A percentile compares a stretch with the other conserved stretches of the same genome.
These are phyloP conservation scores for Fusarium sp. DNA, from an alignment of 2,329 filamentous ascomycete species.

Conservation along the genomic window DNA sequence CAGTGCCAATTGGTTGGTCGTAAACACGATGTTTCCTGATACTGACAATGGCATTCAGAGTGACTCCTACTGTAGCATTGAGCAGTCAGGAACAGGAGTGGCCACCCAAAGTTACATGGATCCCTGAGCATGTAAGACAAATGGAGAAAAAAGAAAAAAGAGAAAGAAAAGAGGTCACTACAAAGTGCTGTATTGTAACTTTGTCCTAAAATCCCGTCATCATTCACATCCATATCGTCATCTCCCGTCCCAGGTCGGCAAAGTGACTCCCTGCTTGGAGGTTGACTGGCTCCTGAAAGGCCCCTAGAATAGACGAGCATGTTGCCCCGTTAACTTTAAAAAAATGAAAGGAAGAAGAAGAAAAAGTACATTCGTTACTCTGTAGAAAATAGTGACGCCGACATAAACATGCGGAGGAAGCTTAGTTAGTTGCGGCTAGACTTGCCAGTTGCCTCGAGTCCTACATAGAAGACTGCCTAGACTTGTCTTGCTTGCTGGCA, in stretches of 20 bases:
- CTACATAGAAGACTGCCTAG: neutral
- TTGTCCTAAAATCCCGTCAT: constrained; percentile 25
- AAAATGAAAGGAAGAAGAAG: neutral
- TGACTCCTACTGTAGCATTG: neutral
- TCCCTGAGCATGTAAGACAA: neutral
- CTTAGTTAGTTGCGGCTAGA: neutral
- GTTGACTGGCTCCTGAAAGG: constrained; percentile 4
- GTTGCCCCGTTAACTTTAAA: constrained; percentile 33
- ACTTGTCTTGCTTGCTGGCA: neutral
- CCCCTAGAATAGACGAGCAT: constrained; percentile 21
- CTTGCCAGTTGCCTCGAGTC: neutral
- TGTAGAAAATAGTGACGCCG: constrained; percentile 5
- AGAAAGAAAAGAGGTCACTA: neutral
- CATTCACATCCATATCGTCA: constrained; percentile 22
- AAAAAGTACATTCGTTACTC: neutral
- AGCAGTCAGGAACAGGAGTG: constrained; percentile 19
- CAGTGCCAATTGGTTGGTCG: constrained; percentile 5
- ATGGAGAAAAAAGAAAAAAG: neutral
- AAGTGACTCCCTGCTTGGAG: constrained; percentile 12
- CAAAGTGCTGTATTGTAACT: neutral
- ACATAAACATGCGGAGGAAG: neutral
- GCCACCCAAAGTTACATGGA: neutral
- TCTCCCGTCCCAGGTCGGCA: constrained; percentile 24
- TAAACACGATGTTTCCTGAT: constrained; percentile 14
- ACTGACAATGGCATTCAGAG: constrained; percentile 9